phyloP scores from a whole-genome alignment of 108 stramenopile species.

The Epithemia pelagica region DNA sequence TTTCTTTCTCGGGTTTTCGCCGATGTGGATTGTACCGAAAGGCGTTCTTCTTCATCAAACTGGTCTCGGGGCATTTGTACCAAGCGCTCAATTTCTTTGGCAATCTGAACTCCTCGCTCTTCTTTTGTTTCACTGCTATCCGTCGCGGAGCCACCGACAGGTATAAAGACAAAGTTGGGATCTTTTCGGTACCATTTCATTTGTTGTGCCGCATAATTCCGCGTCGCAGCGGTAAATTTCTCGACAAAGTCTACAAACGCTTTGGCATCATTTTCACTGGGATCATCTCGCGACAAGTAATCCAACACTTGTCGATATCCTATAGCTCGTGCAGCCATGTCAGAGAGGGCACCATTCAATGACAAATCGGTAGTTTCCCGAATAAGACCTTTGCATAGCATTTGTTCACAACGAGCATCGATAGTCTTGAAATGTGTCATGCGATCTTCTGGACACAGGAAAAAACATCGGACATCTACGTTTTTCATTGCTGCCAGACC shows the following conservation, averaged over 20 bases:
- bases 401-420: conserved; percentile 87
- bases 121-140: conserved; percentile 38
- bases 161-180: conserved; percentile 71
- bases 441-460: conserved; percentile 87
- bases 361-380: conserved; percentile 71
- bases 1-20: conserved; percentile 43
- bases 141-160: conserved; percentile 34
- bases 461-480: conserved; percentile 90
- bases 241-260: conserved; percentile 66
- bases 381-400: conserved; percentile 80
- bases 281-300: conserved; percentile 56
- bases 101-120: conserved; percentile 39
- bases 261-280: conserved; percentile 32
- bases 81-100: conserved; percentile 48
- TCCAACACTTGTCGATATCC: conserved; percentile 94
- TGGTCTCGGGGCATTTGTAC: conserved; percentile 26
- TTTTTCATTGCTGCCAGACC: conserved; percentile 18
- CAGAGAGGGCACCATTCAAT: conserved; percentile 53
- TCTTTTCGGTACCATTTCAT: conserved; percentile 93
- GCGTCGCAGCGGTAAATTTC: conserved; percentile 81
- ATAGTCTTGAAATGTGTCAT: conserved; percentile 76
- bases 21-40: conserved; percentile 12
- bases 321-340: conserved; percentile 83
- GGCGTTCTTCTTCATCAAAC: conserved; percentile 1
- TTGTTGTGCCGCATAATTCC: conserved; percentile 91